Conservation (phyloP, 345 rosid species). For the Raphanus raphanistrum region DNA sequence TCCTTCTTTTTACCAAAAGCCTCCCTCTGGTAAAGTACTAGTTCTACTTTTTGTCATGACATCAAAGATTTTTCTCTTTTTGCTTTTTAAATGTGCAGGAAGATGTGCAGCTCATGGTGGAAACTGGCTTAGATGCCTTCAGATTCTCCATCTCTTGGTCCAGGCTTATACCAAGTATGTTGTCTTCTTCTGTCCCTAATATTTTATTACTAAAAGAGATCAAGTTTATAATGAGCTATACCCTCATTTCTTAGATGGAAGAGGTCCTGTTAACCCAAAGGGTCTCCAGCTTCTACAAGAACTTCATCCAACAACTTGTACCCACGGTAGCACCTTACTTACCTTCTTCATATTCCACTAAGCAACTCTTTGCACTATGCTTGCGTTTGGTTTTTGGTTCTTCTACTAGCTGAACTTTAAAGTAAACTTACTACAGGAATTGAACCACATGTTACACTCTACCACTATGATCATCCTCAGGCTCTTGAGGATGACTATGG, state of each 20-base stretch:
- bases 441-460: conserved; percentile 3
- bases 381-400: not conserved
- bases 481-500: conserved; percentile 3
- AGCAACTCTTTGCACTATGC: not conserved
- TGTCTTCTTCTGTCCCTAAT: not conserved
- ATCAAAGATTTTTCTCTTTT: not conserved
- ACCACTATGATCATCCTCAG: not conserved
- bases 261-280: conserved; percentile 10
- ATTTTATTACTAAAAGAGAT: not conserved
- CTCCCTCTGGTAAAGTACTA: not conserved
- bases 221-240: not conserved
- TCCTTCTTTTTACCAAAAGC: not conserved
- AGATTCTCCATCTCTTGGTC: conserved; percentile 8
- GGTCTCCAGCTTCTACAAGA: conserved; percentile 1
- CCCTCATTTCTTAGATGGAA: not conserved
- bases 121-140: conserved; percentile 9
- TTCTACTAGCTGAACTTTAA: not conserved
- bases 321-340: not conserved
- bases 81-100: not conserved
- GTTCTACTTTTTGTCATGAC: not conserved
- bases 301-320: conserved; percentile 4
- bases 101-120: conserved; percentile 9
- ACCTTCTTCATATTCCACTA: not conserved
- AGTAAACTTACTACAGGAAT: not conserved
- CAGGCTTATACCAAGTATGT: not conserved